Evolutionary conservation across 2,329 filamentous ascomycete genomes (phyloP).

Genomic region (Colletotrichum echinochloae): DNA sequence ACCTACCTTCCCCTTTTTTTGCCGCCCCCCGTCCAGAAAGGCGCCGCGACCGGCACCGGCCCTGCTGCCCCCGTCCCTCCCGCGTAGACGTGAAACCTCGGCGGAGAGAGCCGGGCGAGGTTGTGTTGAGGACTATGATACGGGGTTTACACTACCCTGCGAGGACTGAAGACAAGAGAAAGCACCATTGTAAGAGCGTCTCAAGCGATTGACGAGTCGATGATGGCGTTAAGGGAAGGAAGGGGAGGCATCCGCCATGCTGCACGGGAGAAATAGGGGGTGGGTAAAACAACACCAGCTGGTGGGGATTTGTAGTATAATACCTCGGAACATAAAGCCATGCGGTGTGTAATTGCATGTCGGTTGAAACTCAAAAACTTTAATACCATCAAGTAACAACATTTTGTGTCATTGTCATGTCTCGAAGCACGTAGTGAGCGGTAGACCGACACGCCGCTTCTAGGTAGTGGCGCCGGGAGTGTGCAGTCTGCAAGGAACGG

Average conservation of each 20-base stretch:
- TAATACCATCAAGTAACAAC: conserved; percentile 22
- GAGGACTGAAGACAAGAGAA: background rate
- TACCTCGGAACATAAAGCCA: conserved; percentile 21
- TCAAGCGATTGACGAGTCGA: background rate
- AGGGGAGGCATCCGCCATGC: background rate
- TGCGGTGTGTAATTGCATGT: background rate
- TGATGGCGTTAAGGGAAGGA: background rate
- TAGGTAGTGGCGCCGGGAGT: background rate
- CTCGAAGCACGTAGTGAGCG: background rate
- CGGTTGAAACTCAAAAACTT: conserved; percentile 8
- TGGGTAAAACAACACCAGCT: background rate
- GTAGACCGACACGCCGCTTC: background rate
- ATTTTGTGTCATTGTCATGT: background rate
- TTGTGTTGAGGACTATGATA: background rate
- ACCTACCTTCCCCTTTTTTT: conserved; percentile 65
- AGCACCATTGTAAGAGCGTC: too few species aligned
- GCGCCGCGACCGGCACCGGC: conserved; percentile 49
- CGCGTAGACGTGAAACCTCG: conserved; percentile 37
- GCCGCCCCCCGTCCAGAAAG: conserved; percentile 50
- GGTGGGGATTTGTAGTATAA: conserved; percentile 24
- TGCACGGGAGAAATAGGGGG: background rate
- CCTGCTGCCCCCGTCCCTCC: conserved; percentile 47
- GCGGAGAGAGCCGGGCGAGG: too few species aligned
- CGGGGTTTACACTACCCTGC: background rate
- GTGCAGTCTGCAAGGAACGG: background rate